phyloP scores from a whole-genome alignment of 352 stramenopile species.

The Hyaloperonospora brassicae region DNA sequence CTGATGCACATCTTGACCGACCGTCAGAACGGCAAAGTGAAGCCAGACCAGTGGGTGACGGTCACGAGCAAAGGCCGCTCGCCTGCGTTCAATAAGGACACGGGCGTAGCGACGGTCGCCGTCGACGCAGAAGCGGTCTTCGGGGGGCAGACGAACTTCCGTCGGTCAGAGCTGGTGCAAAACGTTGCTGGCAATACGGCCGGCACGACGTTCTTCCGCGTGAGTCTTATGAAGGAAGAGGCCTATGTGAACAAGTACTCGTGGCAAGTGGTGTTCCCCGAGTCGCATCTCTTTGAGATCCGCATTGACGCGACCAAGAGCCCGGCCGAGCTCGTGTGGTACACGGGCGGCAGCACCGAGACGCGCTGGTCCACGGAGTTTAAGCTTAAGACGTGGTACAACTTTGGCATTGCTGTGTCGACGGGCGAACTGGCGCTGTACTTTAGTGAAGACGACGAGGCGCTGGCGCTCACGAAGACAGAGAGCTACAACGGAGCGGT shows the following conservation, averaged over 20 bases:
- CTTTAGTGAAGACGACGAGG: conserved; percentile 39
- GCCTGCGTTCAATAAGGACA: conserved; percentile 39
- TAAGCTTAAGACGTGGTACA: conserved; percentile 50
- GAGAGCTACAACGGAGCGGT: conserved; percentile 22
- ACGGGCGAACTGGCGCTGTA: conserved; percentile 39
- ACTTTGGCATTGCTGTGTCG: conserved; percentile 51
- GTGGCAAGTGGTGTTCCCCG: conserved; percentile 55
- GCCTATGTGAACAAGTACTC: conserved; percentile 34
- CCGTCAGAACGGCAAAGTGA: conserved; percentile 23
- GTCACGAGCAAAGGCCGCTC: conserved; percentile 28
- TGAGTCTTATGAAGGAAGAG: conserved; percentile 43
- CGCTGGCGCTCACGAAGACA: conserved; percentile 34
- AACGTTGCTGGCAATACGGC: conserved; percentile 30
- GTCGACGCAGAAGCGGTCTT: conserved; percentile 15
- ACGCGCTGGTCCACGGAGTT: conserved; percentile 52
- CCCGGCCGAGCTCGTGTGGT: conserved; percentile 48
- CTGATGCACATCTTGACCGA: conserved; percentile 47
- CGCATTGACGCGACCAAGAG: conserved; percentile 44
- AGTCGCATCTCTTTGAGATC: conserved; percentile 57
- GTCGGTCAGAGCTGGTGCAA: conserved; percentile 61
- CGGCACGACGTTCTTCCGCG: conserved; percentile 54
- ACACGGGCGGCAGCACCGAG: conserved; percentile 36
- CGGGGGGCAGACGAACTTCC: conserved; percentile 45
- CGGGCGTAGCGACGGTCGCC: conserved; percentile 7
- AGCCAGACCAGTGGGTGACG: conserved; percentile 26